Evolutionary conservation across 176 grass and related monocot genomes (phyloP), one percentile per base, ranked within the genome.

Genomic region (bread wheat (Triticum aestivum)): DNA sequence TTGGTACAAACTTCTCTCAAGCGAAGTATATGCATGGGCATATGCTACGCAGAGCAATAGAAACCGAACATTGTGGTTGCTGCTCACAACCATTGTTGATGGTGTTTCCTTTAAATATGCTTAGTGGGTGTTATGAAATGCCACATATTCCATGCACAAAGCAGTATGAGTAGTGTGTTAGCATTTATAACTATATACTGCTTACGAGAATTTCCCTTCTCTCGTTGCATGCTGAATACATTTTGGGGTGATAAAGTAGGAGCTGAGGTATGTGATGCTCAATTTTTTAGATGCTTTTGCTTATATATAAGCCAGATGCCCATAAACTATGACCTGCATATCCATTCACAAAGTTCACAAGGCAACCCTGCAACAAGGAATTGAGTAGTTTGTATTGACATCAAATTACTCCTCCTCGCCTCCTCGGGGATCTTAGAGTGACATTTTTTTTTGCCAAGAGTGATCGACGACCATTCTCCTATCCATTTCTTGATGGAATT

Each of bases 341-440:
- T 83, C 47, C 11, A 37, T 82, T 83, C 54, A 54, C 5, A 20
- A 74, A 86, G 71, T 20, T 42, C 71, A 37, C 32, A 75, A 75
- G 65, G 24, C 79, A 58, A 78, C 1, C 3, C 11, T 83, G 23
- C 30, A 44, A 5, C 12, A 33, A 78, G 9, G 38, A 59, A 65
- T 49, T 69, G 26, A 24, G 27, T 38, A 85, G 17, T 68, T 68
- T 42, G 5, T 61, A 61, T 39, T 81, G 32, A 90, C 14, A 26
- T 76, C 47, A 27, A 37, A 44, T 37, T 71, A n/a, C 15, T 23
- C 15, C 58, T 84, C 23, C 86, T 21, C 38, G 7, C 15, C 39
- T 84, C 23, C 86, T 21, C 38, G 5, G 5, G 83, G 11, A 69
- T 86, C 11, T 35, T 51, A 8, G 67, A 76, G 47, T 1, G 21